phyloP scores from a whole-genome alignment of 371 early-diverging fungal genomes.

The Actinomucor elegans region DNA sequence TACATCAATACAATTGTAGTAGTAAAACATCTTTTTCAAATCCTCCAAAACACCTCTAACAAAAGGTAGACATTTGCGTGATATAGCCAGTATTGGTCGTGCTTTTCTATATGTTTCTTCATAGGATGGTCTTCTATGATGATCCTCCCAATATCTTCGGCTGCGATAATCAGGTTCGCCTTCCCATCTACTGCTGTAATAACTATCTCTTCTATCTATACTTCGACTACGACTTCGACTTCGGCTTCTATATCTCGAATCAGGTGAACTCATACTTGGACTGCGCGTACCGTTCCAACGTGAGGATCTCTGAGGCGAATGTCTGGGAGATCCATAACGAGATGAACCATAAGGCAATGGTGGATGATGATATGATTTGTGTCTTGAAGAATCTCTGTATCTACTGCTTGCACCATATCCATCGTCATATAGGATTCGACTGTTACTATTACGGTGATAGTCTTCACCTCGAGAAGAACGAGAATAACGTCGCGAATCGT shows the following conservation, averaged over 20 bases:
- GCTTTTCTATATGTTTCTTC: background rate
- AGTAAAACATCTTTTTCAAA: constrained; percentile 37
- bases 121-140: constrained; percentile 13
- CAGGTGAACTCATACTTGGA: constrained; percentile 36
- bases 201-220: constrained; percentile 15
- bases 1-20: constrained; percentile 41
- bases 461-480: constrained; percentile 10
- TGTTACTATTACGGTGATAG: background rate
- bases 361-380: constrained; percentile 25
- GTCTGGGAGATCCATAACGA: constrained; percentile 37
- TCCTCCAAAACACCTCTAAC: constrained; percentile 52
- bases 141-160: constrained; percentile 15
- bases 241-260: constrained; percentile 31
- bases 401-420: constrained; percentile 29
- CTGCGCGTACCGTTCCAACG: constrained; percentile 44
- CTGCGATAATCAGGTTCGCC: constrained; percentile 8
- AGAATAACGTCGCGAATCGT: constrained; percentile 10
- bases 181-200: constrained; percentile 16
- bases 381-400: constrained; percentile 16
- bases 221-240: constrained; percentile 41
- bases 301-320: constrained; percentile 15
- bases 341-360: constrained; percentile 31
- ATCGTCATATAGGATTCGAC: constrained; percentile 27
- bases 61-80: constrained; percentile 56
- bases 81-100: constrained; percentile 50